Evolutionary conservation across 306 rosid species (phyloP).

Genomic region (Chamaecrista fasciculata): DNA sequence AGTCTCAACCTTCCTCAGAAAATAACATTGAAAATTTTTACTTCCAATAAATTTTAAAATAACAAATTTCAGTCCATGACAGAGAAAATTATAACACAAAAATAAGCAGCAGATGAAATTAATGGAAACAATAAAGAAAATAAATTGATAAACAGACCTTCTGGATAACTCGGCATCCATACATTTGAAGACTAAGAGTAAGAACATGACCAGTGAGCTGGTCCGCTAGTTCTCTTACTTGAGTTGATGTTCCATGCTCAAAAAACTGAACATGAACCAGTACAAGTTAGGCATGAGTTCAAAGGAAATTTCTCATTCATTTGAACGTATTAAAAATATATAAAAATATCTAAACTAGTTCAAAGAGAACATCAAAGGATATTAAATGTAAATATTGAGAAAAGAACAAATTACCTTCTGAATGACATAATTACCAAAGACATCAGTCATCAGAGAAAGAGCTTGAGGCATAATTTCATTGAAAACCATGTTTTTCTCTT

Average conservation of each 20-base stretch:
- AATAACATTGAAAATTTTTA: background rate
- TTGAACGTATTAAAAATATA: constrained; percentile 14
- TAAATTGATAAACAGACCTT: constrained; percentile 52
- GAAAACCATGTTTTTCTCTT: constrained; percentile 89
- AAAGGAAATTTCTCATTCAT: background rate
- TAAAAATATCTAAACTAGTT: background rate
- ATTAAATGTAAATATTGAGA: background rate
- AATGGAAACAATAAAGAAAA: constrained; percentile 15
- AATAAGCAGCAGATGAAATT: background rate
- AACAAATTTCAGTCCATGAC: background rate
- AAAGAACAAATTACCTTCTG: constrained; percentile 66
- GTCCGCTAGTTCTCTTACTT: constrained; percentile 89
- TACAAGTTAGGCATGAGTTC: constrained; percentile 23
- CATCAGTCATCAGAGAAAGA: constrained; percentile 89
- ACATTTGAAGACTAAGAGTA: constrained; percentile 94
- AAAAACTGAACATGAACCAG: constrained; percentile 67
- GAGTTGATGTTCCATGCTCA: constrained; percentile 80
- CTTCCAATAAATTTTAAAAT: background rate
- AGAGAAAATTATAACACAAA: constrained; percentile 21
- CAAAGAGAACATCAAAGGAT: constrained; percentile 3
- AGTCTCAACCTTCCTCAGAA: constrained; percentile 10
- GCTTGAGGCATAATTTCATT: constrained; percentile 95
- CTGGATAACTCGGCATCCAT: constrained; percentile 98
- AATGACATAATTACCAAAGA: constrained; percentile 92
- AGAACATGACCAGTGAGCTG: constrained; percentile 81